A percentile compares a stretch with the other conserved stretches of the same genome.
Conservation (phyloP, 208 protist species). For the Jaenimonas drosophilae region DNA sequence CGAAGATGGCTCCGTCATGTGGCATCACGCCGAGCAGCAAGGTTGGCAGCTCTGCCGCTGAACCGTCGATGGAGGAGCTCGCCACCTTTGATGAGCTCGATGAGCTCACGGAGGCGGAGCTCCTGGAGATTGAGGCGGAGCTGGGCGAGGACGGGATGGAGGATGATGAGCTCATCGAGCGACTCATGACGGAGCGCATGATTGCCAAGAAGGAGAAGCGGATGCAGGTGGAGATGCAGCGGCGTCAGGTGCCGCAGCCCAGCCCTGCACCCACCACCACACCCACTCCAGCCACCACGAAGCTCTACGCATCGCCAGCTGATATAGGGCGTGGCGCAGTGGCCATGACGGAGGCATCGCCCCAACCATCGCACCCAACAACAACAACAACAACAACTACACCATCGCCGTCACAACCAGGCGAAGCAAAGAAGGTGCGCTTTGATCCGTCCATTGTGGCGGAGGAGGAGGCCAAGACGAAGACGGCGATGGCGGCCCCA, state of each 20-base stretch:
- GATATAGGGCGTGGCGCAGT: too few species aligned
- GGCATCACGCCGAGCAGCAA: background rate
- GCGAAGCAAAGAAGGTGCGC: too few species aligned
- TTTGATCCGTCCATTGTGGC: too few species aligned
- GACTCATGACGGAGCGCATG: conserved; percentile 65
- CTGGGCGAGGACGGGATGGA: conserved; percentile 58
- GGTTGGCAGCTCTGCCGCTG: background rate
- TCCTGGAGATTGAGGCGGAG: conserved; percentile 61
- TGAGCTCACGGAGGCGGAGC: conserved; percentile 72
- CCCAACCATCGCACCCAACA: background rate
- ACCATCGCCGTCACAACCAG: too few species aligned
- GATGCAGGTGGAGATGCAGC: conserved; percentile 30
- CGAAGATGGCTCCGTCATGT: background rate
- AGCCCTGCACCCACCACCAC: background rate
- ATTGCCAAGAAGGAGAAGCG: conserved; percentile 78
- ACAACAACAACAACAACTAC: too few species aligned
- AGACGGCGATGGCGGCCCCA: conserved; percentile 6
- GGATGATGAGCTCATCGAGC: conserved; percentile 60
- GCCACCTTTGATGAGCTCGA: conserved; percentile 67
- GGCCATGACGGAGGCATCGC: background rate
- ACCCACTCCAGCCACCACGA: background rate
- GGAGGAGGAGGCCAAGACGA: background rate
- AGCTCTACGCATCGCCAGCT: too few species aligned
- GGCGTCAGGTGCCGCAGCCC: background rate
- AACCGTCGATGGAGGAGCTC: conserved; percentile 9